Evolutionary conservation across 2,329 filamentous ascomycete species (phyloP).

Genomic region (Stromatinia cepivora): DNA sequence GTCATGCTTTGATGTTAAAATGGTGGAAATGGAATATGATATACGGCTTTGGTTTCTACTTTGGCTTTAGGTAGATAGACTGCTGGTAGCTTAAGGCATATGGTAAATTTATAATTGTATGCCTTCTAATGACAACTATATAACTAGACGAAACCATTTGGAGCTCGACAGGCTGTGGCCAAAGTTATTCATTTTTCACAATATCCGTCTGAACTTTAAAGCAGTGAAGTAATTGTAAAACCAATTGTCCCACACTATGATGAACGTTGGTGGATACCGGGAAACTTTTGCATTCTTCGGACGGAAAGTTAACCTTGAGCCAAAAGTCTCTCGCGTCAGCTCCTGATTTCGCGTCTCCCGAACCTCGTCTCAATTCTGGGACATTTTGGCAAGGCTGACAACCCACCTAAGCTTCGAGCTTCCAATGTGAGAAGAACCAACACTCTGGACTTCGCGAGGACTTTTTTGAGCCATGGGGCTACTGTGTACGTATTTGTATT

Average conservation of each 20-base stretch:
- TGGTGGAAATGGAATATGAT: constrained; percentile 16
- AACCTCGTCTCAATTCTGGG: constrained; percentile 10
- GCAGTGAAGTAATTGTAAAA: neutral
- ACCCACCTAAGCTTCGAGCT: constrained; percentile 8
- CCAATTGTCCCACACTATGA: neutral
- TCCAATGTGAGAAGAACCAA: constrained; percentile 1
- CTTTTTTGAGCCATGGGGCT: constrained; percentile 30
- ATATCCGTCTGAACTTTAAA: neutral
- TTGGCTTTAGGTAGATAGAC: neutral
- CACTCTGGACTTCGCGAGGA: constrained; percentile 3
- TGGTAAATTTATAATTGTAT: constrained; percentile 12
- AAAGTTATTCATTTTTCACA: neutral
- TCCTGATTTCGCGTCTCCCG: constrained; percentile 18
- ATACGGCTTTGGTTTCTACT: constrained; percentile 7
- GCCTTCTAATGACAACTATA: constrained; percentile 19
- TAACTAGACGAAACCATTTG: constrained; percentile 7
- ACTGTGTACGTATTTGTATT: constrained; percentile 30
- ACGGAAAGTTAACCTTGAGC: neutral
- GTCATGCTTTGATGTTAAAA: constrained; percentile 7
- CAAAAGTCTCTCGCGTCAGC: constrained; percentile 19
- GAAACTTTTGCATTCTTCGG: neutral
- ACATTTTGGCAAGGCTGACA: constrained; percentile 20
- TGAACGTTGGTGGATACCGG: neutral
- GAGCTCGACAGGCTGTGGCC: neutral
- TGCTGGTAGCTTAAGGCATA: constrained; percentile 7